phyloP scores from a whole-genome alignment of 108 stramenopile species.

The Nitzschia palea region DNA sequence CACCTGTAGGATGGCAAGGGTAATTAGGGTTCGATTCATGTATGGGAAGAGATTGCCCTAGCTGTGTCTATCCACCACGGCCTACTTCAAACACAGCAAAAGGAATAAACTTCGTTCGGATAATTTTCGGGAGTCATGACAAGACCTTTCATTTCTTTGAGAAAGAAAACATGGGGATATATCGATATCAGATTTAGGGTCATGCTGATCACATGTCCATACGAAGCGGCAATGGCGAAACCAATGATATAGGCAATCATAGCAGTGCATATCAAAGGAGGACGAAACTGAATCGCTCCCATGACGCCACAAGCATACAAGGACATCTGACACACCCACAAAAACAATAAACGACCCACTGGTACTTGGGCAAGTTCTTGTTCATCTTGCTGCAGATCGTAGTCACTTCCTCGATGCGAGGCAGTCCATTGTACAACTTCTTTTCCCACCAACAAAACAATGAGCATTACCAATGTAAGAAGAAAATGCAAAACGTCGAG shows the following conservation, averaged over 20 bases:
- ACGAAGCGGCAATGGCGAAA: background rate
- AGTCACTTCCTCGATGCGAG: background rate
- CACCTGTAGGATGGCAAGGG: too few species aligned
- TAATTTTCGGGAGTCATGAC: slow-evolving; percentile 38
- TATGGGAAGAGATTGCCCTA: too few species aligned
- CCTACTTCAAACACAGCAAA: slow-evolving; percentile 26
- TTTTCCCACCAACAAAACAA: background rate
- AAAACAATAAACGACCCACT: background rate
- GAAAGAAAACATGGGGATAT: slow-evolving; percentile 28
- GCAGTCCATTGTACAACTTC: background rate
- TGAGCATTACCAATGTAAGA: too few species aligned
- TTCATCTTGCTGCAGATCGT: background rate
- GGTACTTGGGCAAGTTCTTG: background rate
- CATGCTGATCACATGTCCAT: background rate
- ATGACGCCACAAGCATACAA: background rate
- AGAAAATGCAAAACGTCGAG: slow-evolving; percentile 9
- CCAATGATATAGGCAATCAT: background rate
- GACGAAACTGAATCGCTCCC: slow-evolving; percentile 2
- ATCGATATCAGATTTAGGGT: background rate
- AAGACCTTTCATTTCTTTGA: slow-evolving; percentile 14
- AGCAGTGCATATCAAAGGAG: background rate
- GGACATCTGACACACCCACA: background rate
- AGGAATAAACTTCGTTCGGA: slow-evolving; percentile 32
- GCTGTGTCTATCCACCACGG: too few species aligned
- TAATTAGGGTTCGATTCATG: too few species aligned